Conservation (phyloP, 805 yeast genomes). For the Saccharomycopsis vini region DNA sequence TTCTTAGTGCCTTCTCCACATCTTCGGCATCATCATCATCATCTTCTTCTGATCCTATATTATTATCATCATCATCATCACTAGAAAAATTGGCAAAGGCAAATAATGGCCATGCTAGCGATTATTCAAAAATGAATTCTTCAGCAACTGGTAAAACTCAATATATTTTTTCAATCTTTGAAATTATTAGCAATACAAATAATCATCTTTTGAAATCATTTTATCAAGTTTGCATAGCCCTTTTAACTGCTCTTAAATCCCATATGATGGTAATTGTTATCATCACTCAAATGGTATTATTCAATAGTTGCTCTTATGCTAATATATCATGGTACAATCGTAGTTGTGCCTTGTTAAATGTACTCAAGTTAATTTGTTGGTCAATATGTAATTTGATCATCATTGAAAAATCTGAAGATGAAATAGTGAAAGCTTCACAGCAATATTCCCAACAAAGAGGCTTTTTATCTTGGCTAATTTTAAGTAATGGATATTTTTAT, state of each 20-base stretch:
- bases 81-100: too few species aligned
- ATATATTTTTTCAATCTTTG: constrained; percentile 14
- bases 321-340: constrained; percentile 2
- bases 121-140: not conserved
- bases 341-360: not conserved
- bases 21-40: too few species aligned
- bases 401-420: constrained; percentile 17
- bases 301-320: constrained; percentile 2
- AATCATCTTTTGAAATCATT: constrained; percentile 9
- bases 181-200: constrained; percentile 14
- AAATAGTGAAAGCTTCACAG: too few species aligned
- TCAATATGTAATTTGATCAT: constrained; percentile 7
- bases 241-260: constrained; percentile 8
- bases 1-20: constrained; percentile 1
- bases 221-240: constrained; percentile 6
- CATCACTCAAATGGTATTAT: constrained; percentile 2
- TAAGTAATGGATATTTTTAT: constrained; percentile 6
- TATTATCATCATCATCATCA: not conserved
- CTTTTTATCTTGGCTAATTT: constrained; percentile 7
- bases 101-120: not conserved
- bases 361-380: constrained; percentile 8
- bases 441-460: constrained; percentile 11
- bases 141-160: constrained; percentile 12
- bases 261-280: not conserved
- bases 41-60: not conserved